phyloP scores from a whole-genome alignment of 495 filamentous ascomycete genomes.

The Trypethelium eluteriae region DNA sequence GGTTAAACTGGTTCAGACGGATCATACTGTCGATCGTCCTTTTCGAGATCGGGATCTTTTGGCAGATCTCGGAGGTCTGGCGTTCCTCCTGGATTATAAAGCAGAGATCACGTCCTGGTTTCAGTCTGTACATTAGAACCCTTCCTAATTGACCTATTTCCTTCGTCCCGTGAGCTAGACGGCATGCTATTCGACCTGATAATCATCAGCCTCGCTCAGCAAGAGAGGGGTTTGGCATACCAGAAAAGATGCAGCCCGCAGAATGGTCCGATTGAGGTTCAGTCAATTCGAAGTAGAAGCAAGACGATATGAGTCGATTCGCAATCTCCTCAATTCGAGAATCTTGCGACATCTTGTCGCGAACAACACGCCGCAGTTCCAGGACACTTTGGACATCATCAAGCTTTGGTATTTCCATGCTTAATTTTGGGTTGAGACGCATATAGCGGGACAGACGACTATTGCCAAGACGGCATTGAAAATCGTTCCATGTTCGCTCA shows the following conservation, averaged over 20 bases:
- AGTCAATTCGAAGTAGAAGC: neutral
- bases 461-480: neutral
- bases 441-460: neutral
- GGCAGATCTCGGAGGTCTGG: neutral
- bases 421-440: neutral
- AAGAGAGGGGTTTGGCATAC: neutral
- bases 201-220: neutral
- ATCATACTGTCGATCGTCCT: neutral
- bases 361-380: neutral
- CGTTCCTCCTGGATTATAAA: neutral
- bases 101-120: neutral
- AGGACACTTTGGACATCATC: neutral
- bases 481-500: neutral
- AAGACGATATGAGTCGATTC: neutral
- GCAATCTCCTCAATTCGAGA: neutral
- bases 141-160: neutral
- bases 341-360: neutral
- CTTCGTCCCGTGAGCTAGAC: neutral
- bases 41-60: neutral
- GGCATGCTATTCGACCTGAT: slow-evolving; percentile 1
- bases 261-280: neutral
- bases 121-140: neutral
- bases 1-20: neutral
- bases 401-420: neutral
- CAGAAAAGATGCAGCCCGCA: neutral